Evolutionary conservation across 352 stramenopile genomes (phyloP).

Genomic region (Aphanomyces astaci): DNA sequence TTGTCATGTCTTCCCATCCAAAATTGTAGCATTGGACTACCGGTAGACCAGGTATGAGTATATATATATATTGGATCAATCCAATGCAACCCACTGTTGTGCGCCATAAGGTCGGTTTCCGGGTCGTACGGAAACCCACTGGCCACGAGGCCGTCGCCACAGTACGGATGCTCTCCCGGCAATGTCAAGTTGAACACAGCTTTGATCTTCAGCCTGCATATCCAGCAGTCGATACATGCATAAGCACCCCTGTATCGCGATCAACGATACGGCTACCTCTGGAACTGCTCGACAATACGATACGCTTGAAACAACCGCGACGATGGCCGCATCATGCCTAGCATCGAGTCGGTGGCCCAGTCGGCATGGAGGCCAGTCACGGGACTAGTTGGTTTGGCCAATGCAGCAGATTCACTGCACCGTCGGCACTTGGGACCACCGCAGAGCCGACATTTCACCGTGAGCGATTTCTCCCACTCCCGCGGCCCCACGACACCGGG

Average conservation of each 20-base stretch:
- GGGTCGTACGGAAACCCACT: conserved; percentile 86
- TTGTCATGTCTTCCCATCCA: conserved; percentile 90
- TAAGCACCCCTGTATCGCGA: not conserved
- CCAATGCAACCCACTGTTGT: too few species aligned
- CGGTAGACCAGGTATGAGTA: not conserved
- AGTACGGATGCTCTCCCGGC: conserved; percentile 86
- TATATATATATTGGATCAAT: conserved; percentile 20
- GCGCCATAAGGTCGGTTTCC: conserved; percentile 76
- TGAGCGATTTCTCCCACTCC: conserved; percentile 77
- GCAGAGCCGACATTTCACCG: conserved; percentile 78
- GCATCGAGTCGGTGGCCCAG: conserved; percentile 77
- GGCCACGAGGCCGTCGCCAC: conserved; percentile 62
- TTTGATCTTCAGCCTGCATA: conserved; percentile 57
- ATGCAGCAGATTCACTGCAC: conserved; percentile 68
- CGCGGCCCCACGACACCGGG: conserved; percentile 42
- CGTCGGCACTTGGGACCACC: conserved; percentile 80
- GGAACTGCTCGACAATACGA: conserved; percentile 69
- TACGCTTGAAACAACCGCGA: conserved; percentile 76
- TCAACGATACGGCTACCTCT: conserved; percentile 37
- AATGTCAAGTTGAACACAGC: conserved; percentile 88
- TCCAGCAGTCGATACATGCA: not conserved
- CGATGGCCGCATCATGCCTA: conserved; percentile 87
- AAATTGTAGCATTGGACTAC: conserved; percentile 88
- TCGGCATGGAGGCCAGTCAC: conserved; percentile 78
- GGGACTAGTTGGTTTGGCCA: conserved; percentile 63